Percentiles rank a stretch among this genome's conserved stretches.
Conservation (phyloP, 176 grass and related monocot species). For the Poa pratensis region DNA sequence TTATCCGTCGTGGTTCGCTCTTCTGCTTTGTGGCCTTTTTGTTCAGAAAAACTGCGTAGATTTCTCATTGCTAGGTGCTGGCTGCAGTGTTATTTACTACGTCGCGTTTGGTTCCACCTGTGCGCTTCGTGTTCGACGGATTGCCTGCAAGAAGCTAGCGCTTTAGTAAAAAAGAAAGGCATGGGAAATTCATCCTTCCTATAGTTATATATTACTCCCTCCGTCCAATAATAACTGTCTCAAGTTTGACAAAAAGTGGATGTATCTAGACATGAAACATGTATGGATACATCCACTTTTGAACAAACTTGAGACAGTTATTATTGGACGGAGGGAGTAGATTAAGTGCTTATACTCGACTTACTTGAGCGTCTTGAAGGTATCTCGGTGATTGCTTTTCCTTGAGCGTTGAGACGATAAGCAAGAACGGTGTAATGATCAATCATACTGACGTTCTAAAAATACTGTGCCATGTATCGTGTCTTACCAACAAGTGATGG, state of each 20-base stretch:
- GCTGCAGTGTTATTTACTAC: not conserved
- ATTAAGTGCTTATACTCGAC: too few relatives aligned
- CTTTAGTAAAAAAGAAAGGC: not conserved
- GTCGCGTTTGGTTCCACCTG: not conserved
- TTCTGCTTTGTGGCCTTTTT: not conserved
- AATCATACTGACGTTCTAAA: not conserved
- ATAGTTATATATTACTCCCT: too few relatives aligned
- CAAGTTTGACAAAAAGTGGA: too few relatives aligned
- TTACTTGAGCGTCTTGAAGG: too few relatives aligned
- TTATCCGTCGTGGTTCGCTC: not conserved
- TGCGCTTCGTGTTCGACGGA: slow-evolving; percentile 30
- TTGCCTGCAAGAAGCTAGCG: slow-evolving; percentile 13
- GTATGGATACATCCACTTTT: too few relatives aligned
- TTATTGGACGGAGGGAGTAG: too few relatives aligned
- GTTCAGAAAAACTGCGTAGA: not conserved
- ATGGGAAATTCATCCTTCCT: not conserved
- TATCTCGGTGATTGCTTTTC: not conserved
- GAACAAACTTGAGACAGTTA: too few relatives aligned
- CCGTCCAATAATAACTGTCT: too few relatives aligned
- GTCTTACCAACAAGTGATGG: not conserved
- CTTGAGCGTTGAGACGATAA: not conserved
- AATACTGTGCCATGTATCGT: not conserved
- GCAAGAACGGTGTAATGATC: not conserved
- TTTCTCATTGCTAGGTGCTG: not conserved
- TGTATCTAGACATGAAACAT: too few relatives aligned